Evolutionary conservation across 2,329 filamentous ascomycete genomes (phyloP).

Genomic region (Neopestalotiopsis clavispora): DNA sequence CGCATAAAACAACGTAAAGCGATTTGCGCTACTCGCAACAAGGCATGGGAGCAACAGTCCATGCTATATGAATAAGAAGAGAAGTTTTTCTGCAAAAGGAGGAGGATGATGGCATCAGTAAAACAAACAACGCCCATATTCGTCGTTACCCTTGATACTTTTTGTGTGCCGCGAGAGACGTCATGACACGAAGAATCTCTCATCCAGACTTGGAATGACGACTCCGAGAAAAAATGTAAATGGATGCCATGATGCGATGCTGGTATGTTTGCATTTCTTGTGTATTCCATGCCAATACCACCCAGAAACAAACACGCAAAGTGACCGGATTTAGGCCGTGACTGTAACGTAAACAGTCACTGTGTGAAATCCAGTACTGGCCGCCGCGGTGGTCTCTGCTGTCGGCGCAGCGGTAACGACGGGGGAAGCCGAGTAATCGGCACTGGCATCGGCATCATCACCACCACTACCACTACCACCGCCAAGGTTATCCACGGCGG

Average conservation of each 20-base stretch:
- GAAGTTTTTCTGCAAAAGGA: not conserved
- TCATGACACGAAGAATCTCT: not conserved
- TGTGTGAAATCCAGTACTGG: not conserved
- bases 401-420: not conserved
- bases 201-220: not conserved
- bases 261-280: not conserved
- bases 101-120: not conserved
- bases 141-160: not conserved
- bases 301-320: too few species aligned
- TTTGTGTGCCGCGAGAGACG: not conserved
- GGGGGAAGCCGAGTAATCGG: not conserved
- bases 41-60: not conserved
- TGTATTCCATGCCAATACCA: not conserved
- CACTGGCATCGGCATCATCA: not conserved
- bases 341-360: not conserved
- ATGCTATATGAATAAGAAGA: not conserved
- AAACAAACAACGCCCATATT: not conserved
- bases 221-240: not conserved
- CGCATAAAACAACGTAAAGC: not conserved
- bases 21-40: too few species aligned
- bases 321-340: not conserved
- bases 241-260: not conserved
- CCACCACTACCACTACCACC: not conserved
- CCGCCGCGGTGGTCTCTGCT: not conserved
- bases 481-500: constrained; percentile 6